These are phyloP conservation scores for Camelina neglecta DNA, from an alignment of 345 rosid species.

Conservation along the genomic window DNA sequence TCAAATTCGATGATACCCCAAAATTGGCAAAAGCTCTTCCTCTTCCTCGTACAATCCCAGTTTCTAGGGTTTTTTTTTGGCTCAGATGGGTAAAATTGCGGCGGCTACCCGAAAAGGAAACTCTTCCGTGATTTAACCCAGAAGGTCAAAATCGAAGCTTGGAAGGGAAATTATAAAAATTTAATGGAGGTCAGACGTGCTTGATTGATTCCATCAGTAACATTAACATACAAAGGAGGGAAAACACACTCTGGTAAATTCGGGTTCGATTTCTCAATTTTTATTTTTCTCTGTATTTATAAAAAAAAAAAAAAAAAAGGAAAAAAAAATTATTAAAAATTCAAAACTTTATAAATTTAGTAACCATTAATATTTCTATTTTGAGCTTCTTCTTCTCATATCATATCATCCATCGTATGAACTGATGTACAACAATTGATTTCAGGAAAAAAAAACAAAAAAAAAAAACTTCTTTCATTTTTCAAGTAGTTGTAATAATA, in stretches of 20 bases:
- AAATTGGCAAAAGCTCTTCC: not conserved
- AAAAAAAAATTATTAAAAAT: too few species aligned
- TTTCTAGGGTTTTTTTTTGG: constrained; percentile 34
- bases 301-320: not conserved
- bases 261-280: constrained; percentile 33
- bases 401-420: not conserved
- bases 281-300: not conserved
- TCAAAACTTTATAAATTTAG: not conserved
- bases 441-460: not conserved
- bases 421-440: constrained; percentile 13
- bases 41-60: constrained; percentile 27
- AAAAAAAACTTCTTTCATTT: constrained; percentile 24
- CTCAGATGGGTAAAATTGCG: constrained; percentile 10
- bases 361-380: constrained; percentile 1
- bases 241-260: constrained; percentile 31
- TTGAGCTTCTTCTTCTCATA: not conserved
- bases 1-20: constrained; percentile 7
- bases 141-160: constrained; percentile 39
- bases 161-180: not conserved
- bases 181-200: constrained; percentile 27
- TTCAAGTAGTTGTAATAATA: constrained; percentile 7
- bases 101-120: constrained; percentile 23
- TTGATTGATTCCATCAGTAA: constrained; percentile 31
- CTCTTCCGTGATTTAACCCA: constrained; percentile 21
- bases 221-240: constrained; percentile 24